phyloP scores from a whole-genome alignment of 2,329 filamentous ascomycete genomes.

The Helminthosporium solani region DNA sequence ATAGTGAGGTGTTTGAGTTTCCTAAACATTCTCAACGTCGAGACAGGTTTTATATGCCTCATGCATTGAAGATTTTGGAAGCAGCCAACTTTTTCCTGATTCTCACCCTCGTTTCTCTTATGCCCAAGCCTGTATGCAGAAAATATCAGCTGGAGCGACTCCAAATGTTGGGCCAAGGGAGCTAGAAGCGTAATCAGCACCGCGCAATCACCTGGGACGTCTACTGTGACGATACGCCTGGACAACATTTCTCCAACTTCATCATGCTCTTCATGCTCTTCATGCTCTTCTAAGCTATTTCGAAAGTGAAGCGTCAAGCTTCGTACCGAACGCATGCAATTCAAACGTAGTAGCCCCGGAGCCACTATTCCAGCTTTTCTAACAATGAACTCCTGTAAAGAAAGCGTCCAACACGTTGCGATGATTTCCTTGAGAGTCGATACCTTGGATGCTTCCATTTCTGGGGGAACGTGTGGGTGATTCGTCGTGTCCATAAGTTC shows the following conservation, averaged over 20 bases:
- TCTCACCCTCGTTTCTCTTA: no score
- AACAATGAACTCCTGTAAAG: neutral
- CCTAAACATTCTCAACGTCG: neutral
- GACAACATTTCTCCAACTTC: no score
- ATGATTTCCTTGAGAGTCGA: neutral
- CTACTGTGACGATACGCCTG: neutral
- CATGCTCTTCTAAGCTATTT: neutral
- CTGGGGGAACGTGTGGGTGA: neutral
- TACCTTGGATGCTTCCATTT: neutral
- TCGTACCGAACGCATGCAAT: neutral
- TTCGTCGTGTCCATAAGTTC: no score
- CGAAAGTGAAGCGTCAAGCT: neutral
- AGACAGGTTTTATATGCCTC: neutral
- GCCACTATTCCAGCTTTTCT: neutral
- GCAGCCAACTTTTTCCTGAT: neutral
- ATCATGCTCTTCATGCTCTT: neutral
- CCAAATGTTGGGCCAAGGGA: neutral
- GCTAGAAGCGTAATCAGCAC: neutral
- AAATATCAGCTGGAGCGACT: neutral
- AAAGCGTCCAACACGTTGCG: neutral
- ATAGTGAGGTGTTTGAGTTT: neutral
- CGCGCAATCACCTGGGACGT: neutral
- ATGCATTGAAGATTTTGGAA: neutral
- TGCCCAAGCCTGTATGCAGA: neutral
- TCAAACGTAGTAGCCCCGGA: neutral